phyloP scores from a whole-genome alignment of 345 rosid species.

The Populus pruinosa region DNA sequence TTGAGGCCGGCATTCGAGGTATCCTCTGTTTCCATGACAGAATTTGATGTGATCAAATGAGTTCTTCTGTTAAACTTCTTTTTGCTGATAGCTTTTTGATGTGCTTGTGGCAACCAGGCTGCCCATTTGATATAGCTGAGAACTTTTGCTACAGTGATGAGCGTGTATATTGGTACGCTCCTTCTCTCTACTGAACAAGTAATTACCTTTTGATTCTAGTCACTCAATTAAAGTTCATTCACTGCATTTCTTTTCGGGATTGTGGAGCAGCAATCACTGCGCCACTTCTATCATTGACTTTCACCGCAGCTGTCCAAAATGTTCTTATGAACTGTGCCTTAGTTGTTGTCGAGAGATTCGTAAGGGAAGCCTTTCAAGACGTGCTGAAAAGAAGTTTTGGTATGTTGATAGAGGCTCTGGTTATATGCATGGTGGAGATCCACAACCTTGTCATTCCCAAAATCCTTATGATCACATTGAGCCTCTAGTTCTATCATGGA shows the following conservation, averaged over 20 bases:
- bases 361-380: conserved; percentile 35
- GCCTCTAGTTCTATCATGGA: conserved; percentile 37
- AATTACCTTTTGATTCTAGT: not conserved
- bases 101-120: conserved; percentile 27
- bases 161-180: conserved; percentile 72
- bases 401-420: conserved; percentile 49
- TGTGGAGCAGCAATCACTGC: conserved; percentile 67
- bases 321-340: conserved; percentile 76
- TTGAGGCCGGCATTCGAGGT: conserved; percentile 65
- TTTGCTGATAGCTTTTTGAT: conserved; percentile 7
- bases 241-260: not conserved
- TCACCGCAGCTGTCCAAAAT: conserved; percentile 73
- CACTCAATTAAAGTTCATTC: conserved; percentile 1
- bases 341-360: conserved; percentile 79
- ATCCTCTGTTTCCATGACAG: not conserved
- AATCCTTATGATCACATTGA: conserved; percentile 22
- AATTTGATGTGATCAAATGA: not conserved
- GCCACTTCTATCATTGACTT: conserved; percentile 83
- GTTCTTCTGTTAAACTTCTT: conserved; percentile 4
- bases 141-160: conserved; percentile 51
- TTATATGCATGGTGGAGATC: conserved; percentile 72
- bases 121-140: conserved; percentile 34
- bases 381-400: conserved; percentile 39
- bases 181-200: not conserved
- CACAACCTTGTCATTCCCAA: conserved; percentile 18